Evolutionary conservation across 2,329 filamentous ascomycete genomes (phyloP).

Genomic region (Dissoconium aciculare): DNA sequence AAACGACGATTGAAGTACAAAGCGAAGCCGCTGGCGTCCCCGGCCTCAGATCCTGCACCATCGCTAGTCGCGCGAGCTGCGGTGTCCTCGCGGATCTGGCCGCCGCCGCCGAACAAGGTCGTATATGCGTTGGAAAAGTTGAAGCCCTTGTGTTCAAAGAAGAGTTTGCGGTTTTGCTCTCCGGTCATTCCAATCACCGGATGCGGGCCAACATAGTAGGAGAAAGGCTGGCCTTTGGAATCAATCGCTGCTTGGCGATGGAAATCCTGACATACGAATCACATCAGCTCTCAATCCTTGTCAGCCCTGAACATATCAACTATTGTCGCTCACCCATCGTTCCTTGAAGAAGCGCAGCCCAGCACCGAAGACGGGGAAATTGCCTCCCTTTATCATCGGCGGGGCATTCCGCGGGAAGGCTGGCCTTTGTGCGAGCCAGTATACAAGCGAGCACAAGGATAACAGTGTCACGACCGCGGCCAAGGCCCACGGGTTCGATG

Average conservation of each 20-base stretch:
- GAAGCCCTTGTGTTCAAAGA: slow-evolving; percentile 33
- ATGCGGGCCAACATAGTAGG: slow-evolving; percentile 34
- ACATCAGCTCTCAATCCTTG: too few species aligned
- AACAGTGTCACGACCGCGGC: too few species aligned
- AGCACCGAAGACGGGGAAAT: slow-evolving; percentile 31
- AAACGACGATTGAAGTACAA: slow-evolving; percentile 18
- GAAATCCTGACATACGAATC: too few species aligned
- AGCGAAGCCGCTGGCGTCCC: slow-evolving; percentile 8
- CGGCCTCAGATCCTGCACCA: too few species aligned
- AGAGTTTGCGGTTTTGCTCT: slow-evolving; percentile 28
- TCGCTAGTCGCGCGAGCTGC: not conserved
- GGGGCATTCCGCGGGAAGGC: slow-evolving; percentile 17
- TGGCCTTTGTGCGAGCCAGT: too few species aligned
- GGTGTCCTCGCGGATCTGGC: slow-evolving; percentile 17
- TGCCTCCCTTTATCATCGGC: slow-evolving; percentile 9
- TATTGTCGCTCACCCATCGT: slow-evolving; percentile 34
- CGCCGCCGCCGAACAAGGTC: slow-evolving; percentile 16
- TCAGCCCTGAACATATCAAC: too few species aligned
- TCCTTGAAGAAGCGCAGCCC: slow-evolving; percentile 32
- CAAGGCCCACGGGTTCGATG: too few species aligned
- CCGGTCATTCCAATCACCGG: slow-evolving; percentile 33
- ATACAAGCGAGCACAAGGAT: too few species aligned
- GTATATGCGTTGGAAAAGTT: slow-evolving; percentile 31
- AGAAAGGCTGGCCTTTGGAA: slow-evolving; percentile 32
- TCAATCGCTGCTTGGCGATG: slow-evolving; percentile 21